Conservation (phyloP, 2,329 filamentous ascomycete genomes). For the Whalleya microplaca region DNA sequence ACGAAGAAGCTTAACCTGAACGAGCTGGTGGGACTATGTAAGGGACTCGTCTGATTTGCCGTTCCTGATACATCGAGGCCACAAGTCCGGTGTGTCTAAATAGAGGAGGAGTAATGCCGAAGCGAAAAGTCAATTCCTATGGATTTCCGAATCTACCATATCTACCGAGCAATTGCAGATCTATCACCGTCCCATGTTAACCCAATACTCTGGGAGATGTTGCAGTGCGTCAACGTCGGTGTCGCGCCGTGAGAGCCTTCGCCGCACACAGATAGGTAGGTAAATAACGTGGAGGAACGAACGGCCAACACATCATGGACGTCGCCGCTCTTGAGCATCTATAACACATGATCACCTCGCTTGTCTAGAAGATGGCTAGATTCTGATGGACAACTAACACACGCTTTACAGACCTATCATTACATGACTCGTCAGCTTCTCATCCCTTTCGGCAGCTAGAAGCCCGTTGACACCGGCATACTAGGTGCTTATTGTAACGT, state of each 20-base stretch:
- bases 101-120: not conserved
- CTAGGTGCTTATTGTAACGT: not conserved
- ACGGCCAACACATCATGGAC: too few relatives aligned
- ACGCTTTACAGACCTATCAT: not conserved
- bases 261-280: not conserved
- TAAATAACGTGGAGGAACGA: too few relatives aligned
- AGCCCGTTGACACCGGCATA: not conserved
- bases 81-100: not conserved
- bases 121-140: not conserved
- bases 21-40: not conserved
- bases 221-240: not conserved
- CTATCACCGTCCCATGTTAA: not conserved
- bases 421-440: not conserved
- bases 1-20: slow-evolving; percentile 1
- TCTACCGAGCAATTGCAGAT: not conserved
- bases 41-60: not conserved
- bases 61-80: not conserved
- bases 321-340: too few relatives aligned
- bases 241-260: not conserved
- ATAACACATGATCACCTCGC: not conserved
- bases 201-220: slow-evolving; percentile 1
- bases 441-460: not conserved
- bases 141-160: not conserved
- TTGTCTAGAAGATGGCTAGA: not conserved
- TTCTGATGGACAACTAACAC: not conserved